These are phyloP conservation scores for Dactylellina sp. DNA, from an alignment of 2,329 filamentous ascomycete genomes.

Conservation along the genomic window DNA sequence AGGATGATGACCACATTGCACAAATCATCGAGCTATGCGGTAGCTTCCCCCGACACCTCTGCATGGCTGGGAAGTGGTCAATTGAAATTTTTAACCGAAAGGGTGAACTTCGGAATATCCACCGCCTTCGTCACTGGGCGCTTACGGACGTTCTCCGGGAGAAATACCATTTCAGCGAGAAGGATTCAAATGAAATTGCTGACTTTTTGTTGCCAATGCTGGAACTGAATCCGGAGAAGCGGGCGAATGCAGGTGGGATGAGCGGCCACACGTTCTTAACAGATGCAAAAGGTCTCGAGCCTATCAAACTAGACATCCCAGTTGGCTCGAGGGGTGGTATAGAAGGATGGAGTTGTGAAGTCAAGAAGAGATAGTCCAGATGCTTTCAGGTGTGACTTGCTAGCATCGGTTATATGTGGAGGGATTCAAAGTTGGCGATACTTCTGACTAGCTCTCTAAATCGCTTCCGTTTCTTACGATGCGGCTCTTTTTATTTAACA, in stretches of 20 bases:
- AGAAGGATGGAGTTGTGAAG: constrained; percentile 89
- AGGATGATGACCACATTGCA: constrained; percentile 98
- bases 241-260: constrained; percentile 97
- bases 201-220: constrained; percentile 92
- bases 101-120: constrained; percentile 96
- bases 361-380: constrained; percentile 71
- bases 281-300: constrained; percentile 89
- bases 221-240: constrained; percentile 84
- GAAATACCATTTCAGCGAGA: constrained; percentile 93
- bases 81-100: constrained; percentile 99
- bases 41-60: constrained; percentile 90
- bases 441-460: constrained; percentile 22
- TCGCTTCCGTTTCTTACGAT: constrained; percentile 19
- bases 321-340: constrained; percentile 89
- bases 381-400: background rate
- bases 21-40: constrained; percentile 98
- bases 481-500: constrained; percentile 26
- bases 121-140: constrained; percentile 94
- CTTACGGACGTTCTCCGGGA: constrained; percentile 91
- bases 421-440: constrained; percentile 41
- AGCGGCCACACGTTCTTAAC: constrained; percentile 83
- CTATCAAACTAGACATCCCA: constrained; percentile 77
- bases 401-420: constrained; percentile 44
- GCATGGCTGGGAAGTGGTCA: constrained; percentile 93
- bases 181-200: constrained; percentile 81